A percentile compares a stretch with the other conserved stretches of the same genome.
Evolutionary conservation across 176 grass and related monocot genomes (phyloP).

Genomic region (Pharus latifolius): DNA sequence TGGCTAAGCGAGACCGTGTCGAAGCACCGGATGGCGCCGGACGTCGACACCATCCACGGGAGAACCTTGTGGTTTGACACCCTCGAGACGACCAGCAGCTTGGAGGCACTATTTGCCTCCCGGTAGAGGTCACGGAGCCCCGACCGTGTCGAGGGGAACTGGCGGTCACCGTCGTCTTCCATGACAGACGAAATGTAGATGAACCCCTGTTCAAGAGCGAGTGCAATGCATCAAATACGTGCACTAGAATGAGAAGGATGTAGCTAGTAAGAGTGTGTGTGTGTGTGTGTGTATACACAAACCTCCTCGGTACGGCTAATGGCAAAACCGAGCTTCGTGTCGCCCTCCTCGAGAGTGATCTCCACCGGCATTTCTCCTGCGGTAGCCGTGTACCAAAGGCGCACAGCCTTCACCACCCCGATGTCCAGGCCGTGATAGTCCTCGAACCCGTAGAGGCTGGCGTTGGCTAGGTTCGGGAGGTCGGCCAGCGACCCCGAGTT

Average conservation of each 20-base stretch:
- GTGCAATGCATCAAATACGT: background rate
- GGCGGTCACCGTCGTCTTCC: conserved; percentile 41
- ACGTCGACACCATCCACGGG: conserved; percentile 81
- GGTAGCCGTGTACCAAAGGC: conserved; percentile 66
- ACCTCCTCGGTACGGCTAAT: conserved; percentile 97
- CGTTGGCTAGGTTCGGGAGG: conserved; percentile 79
- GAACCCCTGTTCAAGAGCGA: conserved; percentile 48
- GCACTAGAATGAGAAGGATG: background rate
- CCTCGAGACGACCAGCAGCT: conserved; percentile 87
- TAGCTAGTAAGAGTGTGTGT: background rate
- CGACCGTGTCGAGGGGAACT: conserved; percentile 68
- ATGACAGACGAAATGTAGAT: conserved; percentile 79
- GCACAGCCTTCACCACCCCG: conserved; percentile 87
- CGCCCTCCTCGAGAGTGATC: conserved; percentile 60
- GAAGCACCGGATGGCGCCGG: conserved; percentile 79
- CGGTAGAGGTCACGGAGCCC: conserved; percentile 77
- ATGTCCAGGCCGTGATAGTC: conserved; percentile 97
- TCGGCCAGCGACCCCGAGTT: conserved; percentile 76
- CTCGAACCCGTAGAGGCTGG: conserved; percentile 93
- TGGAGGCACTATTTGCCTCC: conserved; percentile 52
- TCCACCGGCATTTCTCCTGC: conserved; percentile 71
- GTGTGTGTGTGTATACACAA: background rate
- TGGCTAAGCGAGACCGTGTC: conserved; percentile 95
- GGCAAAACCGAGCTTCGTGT: conserved; percentile 78
- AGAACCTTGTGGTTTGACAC: conserved; percentile 72